Evolutionary conservation across 345 rosid species (phyloP).

Genomic region (Heritiera littoralis): DNA sequence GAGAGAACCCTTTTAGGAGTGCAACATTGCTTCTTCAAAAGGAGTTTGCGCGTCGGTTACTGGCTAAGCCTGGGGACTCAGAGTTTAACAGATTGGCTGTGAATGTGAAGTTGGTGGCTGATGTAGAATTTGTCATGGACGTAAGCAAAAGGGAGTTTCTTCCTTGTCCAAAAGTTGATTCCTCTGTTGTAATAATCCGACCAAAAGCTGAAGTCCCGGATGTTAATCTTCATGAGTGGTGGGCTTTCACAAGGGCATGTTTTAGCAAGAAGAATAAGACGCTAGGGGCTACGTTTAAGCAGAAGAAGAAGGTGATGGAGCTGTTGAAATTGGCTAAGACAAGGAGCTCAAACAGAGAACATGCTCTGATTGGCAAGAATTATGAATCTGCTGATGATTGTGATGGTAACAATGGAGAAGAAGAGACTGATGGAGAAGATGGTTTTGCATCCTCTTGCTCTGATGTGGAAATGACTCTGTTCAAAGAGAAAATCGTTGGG

Average conservation of each 20-base stretch:
- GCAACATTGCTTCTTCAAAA: constrained; percentile 89
- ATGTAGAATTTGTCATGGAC: constrained; percentile 77
- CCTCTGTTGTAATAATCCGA: constrained; percentile 71
- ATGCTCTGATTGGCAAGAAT: neutral
- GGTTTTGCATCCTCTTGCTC: constrained; percentile 19
- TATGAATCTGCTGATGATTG: neutral
- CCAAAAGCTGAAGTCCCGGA: constrained; percentile 64
- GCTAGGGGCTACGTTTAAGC: constrained; percentile 81
- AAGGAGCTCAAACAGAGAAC: constrained; percentile 9
- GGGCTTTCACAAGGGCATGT: constrained; percentile 76
- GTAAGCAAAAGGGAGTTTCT: constrained; percentile 91
- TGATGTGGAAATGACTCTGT: constrained; percentile 43
- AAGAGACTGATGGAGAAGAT: constrained; percentile 24
- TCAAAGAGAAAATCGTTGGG: constrained; percentile 58
- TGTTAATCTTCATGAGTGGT: constrained; percentile 72
- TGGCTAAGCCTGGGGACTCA: constrained; percentile 83
- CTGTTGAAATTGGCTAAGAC: constrained; percentile 43
- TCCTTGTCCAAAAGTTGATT: constrained; percentile 89
- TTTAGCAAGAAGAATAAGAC: constrained; percentile 87
- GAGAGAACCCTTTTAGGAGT: constrained; percentile 54
- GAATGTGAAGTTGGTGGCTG: constrained; percentile 79
- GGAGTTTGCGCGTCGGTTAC: constrained; percentile 76
- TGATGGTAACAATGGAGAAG: constrained; percentile 26
- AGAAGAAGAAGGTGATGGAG: constrained; percentile 83
- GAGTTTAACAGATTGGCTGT: constrained; percentile 87